Base-by-base conservation (phyloP, 176 grass and related monocot species). In the Cenchrus americanus region DNA sequence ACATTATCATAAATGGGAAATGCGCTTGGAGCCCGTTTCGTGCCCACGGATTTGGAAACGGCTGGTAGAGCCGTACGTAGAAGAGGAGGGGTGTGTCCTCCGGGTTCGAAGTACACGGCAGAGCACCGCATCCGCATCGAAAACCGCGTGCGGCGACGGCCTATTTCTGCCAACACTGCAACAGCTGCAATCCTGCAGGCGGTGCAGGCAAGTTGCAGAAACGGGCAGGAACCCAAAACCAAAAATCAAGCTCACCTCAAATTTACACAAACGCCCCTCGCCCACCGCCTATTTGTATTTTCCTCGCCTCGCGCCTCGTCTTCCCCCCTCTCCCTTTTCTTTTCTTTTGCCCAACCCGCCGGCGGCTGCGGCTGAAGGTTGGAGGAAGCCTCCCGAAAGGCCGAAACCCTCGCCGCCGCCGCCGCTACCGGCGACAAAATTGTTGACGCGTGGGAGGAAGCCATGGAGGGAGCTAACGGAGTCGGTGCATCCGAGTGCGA, bases 401-500 rank as follows among this genome's bases (percentile, higher is more conserved):
- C 34, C 34, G 54, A 37, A 60, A 54, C 75, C 13, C 17, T 23
- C 21, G 8, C 84, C 24, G 71, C 48, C 37, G 71, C 48, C 52
- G 61, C 51, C 41, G 47, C 57, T 19, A 48, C 57, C 42, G 75
- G 11, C 37, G 17, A 5, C 17, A 17, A 3, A 3, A 22, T 14
- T 5, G 8, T 55, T 18, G 13, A 3, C 8, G 15, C 26, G 1
- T 12, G 13, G 47, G 53, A 24, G 10, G 37, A 22, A 47, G 34
- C 18, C 1, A 90, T 93, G 88, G 90, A 82, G 78, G 70, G 69
- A 7, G 43, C 22, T 27, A 83, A 63, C 49, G 81, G 80, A 52
- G 71, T 53, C 2, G 79, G 40, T 10, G 81, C 23, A 19, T 67
- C 26, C 15, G 49, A 22, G 18, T 70, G 58, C 53, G 87, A 48